Base-by-base conservation (phyloP, 2,329 filamentous ascomycete species). In the Coccinonectria pachysandricola region DNA sequence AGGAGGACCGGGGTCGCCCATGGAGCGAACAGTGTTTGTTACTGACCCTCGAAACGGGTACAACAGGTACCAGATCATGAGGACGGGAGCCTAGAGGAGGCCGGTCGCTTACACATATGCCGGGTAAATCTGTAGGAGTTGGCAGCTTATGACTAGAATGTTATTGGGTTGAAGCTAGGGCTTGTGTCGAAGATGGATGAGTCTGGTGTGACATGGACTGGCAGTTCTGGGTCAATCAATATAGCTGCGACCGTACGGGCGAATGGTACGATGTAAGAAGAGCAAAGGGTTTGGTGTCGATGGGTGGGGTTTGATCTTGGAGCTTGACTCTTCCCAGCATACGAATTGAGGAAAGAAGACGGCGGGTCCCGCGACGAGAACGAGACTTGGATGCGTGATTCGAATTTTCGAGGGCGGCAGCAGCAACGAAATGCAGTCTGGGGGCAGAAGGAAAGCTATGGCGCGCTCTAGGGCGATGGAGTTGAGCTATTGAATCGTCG, bases 1-100 rank as follows among this genome's bases (percentile, higher is more conserved):
- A 24, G 24, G 14, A 36, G 35, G 26, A 40, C 32, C 26, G 34
- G 30, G 30, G 24, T 27, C 11, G 22, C 25, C 21, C 12, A 21
- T 18, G 25, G 21, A 21, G 29, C 24, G 17, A 19, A 25, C 18
- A 28, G 28, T 19, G 34, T 29, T 34, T 32, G 23, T 34, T 18
- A 68, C 77, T 54, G 57, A 82, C 79, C 80, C 78, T 68, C 80
- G 69, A 42, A 86, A 63, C 48, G 79, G 79, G 59, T 80, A 85
- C 40, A 86, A 60, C 26, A 86, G 58, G 60, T 80, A 83, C 78
- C 78, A 83, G 57, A 83, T 78, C 78, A 83, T 73, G 36, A 54
- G 49, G 43, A 42, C 36, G 35, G 32, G 21, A 35, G 43, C 24
- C 32, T 23, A 39, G 23, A 25, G 20, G 12, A 34, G 23, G 30